These are phyloP conservation scores for Coprinellus aureogranulatus DNA, from an alignment of 768 basidiomycete genomes.

Conservation along the genomic window DNA sequence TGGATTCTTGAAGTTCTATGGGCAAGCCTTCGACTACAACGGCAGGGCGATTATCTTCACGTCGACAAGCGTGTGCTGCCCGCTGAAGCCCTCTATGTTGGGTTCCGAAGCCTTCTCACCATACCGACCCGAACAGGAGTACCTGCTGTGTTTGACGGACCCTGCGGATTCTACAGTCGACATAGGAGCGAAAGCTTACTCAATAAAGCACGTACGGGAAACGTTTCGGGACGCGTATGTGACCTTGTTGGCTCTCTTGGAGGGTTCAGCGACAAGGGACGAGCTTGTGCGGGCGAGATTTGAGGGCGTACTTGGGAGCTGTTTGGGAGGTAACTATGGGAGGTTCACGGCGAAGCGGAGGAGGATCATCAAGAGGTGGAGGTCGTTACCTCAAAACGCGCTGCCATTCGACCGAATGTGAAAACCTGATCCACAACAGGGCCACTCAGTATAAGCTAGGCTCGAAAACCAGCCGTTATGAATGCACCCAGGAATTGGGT, in stretches of 20 bases:
- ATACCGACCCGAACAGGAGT: neutral
- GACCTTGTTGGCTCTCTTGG: neutral
- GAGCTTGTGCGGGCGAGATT: neutral
- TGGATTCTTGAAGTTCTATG: conserved; percentile 24
- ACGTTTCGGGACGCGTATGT: conserved; percentile 20
- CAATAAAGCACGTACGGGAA: conserved; percentile 22
- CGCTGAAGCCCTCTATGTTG: conserved; percentile 4
- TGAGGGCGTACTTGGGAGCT: conserved; percentile 7
- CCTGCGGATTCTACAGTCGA: conserved; percentile 19
- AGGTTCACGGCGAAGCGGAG: conserved; percentile 10
- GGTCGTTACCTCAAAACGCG: neutral
- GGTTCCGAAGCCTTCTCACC: conserved; percentile 10
- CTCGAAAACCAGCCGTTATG: too few species aligned
- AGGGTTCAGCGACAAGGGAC: conserved; percentile 1
- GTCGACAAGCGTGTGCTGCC: conserved; percentile 12
- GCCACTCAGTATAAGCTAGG: too few species aligned
- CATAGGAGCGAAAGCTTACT: conserved; percentile 25
- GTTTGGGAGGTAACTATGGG: conserved; percentile 17
- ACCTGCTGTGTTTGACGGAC: conserved; percentile 22
- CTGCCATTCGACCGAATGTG: too few species aligned
- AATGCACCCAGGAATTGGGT: too few species aligned
- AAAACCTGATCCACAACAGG: too few species aligned
- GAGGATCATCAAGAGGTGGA: neutral
- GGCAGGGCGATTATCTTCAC: conserved; percentile 16
- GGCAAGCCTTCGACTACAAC: conserved; percentile 19